Conservation (phyloP, 2,329 filamentous ascomycete genomes). For the Hymenotorrendiella dingleyae region DNA sequence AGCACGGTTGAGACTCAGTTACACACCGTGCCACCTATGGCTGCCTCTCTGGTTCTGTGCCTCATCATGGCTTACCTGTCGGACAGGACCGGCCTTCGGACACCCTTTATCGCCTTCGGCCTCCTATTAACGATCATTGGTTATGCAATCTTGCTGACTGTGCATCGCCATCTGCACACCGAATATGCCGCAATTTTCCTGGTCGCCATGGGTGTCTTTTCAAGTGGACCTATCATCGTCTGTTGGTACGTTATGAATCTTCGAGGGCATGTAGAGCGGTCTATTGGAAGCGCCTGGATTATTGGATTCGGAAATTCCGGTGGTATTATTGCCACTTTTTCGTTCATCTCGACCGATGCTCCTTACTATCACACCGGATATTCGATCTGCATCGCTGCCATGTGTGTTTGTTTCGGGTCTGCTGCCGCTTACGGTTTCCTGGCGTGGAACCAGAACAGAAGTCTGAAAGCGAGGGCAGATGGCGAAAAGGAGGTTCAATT, state of each 20-base stretch:
- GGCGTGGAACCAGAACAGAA: not conserved
- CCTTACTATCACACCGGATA: slow-evolving; percentile 67
- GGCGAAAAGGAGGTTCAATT: not conserved
- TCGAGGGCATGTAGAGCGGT: slow-evolving; percentile 88
- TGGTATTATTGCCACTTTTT: slow-evolving; percentile 68
- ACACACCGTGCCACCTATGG: slow-evolving; percentile 56
- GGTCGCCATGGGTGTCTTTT: slow-evolving; percentile 73
- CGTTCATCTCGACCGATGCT: slow-evolving; percentile 58
- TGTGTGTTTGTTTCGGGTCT: not conserved
- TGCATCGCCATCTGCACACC: slow-evolving; percentile 39
- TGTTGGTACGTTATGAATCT: slow-evolving; percentile 82
- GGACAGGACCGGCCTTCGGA: slow-evolving; percentile 65
- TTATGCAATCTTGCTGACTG: slow-evolving; percentile 61
- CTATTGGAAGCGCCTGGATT: slow-evolving; percentile 77
- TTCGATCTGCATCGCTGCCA: slow-evolving; percentile 56
- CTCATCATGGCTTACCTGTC: slow-evolving; percentile 65
- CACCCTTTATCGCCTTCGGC: slow-evolving; percentile 62
- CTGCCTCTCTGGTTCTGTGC: slow-evolving; percentile 56
- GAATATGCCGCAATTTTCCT: slow-evolving; percentile 81
- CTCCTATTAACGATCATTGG: slow-evolving; percentile 64
- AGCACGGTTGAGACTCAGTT: slow-evolving; percentile 59
- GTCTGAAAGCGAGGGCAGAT: too few species aligned
- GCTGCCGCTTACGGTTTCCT: not conserved
- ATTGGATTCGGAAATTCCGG: slow-evolving; percentile 72
- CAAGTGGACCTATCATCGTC: slow-evolving; percentile 76